These are phyloP conservation scores for Leishmania mexicana DNA, from an alignment of 208 protist genomes.

Conservation along the genomic window DNA sequence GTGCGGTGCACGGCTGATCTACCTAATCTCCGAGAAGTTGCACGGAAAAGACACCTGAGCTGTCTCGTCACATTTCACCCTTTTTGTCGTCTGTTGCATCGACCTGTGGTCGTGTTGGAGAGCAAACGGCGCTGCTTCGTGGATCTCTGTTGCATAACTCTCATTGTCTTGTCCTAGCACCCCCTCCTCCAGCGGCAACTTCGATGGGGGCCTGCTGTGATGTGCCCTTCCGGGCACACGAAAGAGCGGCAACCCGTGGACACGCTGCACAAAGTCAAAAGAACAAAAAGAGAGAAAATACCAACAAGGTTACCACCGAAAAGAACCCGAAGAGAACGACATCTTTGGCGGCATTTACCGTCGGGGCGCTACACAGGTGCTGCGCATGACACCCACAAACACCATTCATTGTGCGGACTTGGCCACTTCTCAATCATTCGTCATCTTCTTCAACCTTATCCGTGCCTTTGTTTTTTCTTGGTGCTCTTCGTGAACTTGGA, in stretches of 20 bases:
- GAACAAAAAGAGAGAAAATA: neutral
- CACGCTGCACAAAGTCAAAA: neutral
- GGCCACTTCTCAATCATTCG: neutral
- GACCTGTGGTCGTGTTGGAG: too few relatives aligned
- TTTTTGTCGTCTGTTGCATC: neutral
- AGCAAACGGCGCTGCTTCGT: neutral
- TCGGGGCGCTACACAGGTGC: neutral
- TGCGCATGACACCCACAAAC: neutral
- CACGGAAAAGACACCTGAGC: neutral
- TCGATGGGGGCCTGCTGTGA: neutral
- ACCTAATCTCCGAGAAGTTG: slow-evolving; percentile 36
- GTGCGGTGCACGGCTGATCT: slow-evolving; percentile 39
- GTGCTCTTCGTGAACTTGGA: neutral
- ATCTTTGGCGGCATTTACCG: neutral
- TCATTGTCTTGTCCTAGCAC: neutral
- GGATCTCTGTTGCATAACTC: too few relatives aligned
- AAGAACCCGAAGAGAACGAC: too few relatives aligned
- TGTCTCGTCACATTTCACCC: neutral
- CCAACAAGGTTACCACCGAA: neutral
- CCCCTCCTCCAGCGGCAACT: neutral
- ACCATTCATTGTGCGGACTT: neutral
- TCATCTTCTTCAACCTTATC: neutral
- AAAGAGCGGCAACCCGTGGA: neutral
- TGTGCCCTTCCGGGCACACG: slow-evolving; percentile 6
- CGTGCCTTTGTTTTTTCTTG: too few relatives aligned